These are phyloP conservation scores for Colletotrichum karsti DNA, from an alignment of 2,329 filamentous ascomycete species.

Conservation along the genomic window DNA sequence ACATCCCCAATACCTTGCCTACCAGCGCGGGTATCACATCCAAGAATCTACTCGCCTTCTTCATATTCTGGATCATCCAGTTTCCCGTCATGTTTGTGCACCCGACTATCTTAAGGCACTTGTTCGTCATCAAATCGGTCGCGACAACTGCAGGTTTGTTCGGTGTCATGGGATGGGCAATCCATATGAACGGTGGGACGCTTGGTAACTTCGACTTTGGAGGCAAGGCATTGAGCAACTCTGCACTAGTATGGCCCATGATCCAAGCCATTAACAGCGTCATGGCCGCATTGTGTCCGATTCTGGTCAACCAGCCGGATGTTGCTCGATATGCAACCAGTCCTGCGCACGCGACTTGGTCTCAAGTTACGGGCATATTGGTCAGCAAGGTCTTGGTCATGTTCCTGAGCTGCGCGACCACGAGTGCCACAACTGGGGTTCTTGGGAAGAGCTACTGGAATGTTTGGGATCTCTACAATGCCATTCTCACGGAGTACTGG, in stretches of 20 bases:
- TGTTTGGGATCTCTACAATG: conserved; percentile 50
- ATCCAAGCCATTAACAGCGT: conserved; percentile 51
- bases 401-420: conserved; percentile 48
- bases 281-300: conserved; percentile 44
- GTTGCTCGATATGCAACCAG: conserved; percentile 44
- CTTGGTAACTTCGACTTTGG: conserved; percentile 29
- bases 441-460: conserved; percentile 51
- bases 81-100: conserved; percentile 57
- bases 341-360: conserved; percentile 36
- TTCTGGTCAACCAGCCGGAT: conserved; percentile 49
- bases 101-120: conserved; percentile 54
- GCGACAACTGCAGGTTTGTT: conserved; percentile 52
- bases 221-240: conserved; percentile 23
- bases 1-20: conserved; percentile 43
- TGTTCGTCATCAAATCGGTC: conserved; percentile 52
- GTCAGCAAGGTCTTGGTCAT: conserved; percentile 43
- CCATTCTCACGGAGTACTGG: conserved; percentile 48
- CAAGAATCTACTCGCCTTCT: conserved; percentile 59
- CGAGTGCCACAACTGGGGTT: conserved; percentile 42
- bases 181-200: conserved; percentile 54
- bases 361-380: conserved; percentile 35
- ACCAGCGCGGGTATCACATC: conserved; percentile 56
- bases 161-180: conserved; percentile 56
- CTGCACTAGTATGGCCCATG: conserved; percentile 44
- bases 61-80: conserved; percentile 64